phyloP scores from a whole-genome alignment of 345 rosid genomes.

The Salix viminalis region DNA sequence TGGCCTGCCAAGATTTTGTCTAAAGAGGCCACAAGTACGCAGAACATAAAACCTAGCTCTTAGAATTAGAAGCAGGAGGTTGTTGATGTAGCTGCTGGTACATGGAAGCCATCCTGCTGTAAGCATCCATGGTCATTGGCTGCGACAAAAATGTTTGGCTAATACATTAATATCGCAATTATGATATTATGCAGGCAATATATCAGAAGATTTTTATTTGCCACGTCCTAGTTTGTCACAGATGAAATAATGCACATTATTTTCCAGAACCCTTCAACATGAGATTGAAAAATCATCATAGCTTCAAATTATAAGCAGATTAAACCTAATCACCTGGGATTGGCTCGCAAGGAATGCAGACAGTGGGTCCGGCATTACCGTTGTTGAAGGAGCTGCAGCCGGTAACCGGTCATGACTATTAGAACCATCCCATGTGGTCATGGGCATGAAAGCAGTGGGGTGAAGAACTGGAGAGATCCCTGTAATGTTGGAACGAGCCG shows the following conservation, averaged over 20 bases:
- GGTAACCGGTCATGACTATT: constrained; percentile 35
- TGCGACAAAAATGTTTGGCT: constrained; percentile 20
- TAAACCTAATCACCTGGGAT: constrained; percentile 41
- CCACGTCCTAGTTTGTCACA: background rate
- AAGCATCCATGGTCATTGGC: constrained; percentile 80
- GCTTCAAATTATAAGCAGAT: background rate
- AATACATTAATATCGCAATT: background rate
- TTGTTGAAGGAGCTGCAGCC: constrained; percentile 22
- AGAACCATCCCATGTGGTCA: constrained; percentile 59
- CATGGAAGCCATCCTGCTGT: constrained; percentile 72
- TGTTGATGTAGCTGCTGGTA: constrained; percentile 80
- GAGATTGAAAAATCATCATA: background rate
- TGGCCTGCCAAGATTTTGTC: background rate
- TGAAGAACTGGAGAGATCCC: constrained; percentile 42
- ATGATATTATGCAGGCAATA: background rate
- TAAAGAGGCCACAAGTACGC: background rate
- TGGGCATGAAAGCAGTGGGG: constrained; percentile 56
- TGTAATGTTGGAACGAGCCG: constrained; percentile 37
- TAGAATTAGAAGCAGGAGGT: constrained; percentile 46
- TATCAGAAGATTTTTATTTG: background rate
- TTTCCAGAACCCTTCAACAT: background rate
- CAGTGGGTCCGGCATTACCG: constrained; percentile 50
- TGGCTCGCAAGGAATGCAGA: constrained; percentile 70
- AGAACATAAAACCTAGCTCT: constrained; percentile 18
- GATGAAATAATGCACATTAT: too few relatives aligned